Evolutionary conservation across 2,329 filamentous ascomycete genomes (phyloP).

Genomic region (Colletotrichum scovillei): DNA sequence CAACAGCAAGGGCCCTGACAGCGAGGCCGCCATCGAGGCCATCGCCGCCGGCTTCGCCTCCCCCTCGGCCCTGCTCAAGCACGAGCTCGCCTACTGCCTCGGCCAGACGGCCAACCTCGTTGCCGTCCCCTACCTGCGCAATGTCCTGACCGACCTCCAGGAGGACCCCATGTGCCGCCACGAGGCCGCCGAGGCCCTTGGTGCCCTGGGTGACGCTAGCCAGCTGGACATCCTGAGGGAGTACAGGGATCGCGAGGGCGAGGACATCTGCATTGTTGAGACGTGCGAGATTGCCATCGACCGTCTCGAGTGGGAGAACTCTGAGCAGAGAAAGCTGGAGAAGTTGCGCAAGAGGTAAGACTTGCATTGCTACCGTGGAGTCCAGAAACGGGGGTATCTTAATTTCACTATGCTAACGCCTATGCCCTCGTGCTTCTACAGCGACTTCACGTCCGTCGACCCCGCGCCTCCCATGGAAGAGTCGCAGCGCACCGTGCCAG

Average conservation of each 20-base stretch:
- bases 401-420: constrained; percentile 27
- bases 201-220: constrained; percentile 80
- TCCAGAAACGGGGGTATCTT: constrained; percentile 2
- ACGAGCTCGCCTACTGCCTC: constrained; percentile 96
- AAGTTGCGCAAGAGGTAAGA: constrained; percentile 83
- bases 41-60: constrained; percentile 90
- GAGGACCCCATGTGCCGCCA: constrained; percentile 97
- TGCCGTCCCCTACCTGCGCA: constrained; percentile 77
- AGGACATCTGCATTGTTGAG: constrained; percentile 86
- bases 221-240: constrained; percentile 80
- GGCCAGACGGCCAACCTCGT: constrained; percentile 87
- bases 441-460: constrained; percentile 95
- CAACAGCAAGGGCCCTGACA: constrained; percentile 71
- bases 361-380: neutral
- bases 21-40: constrained; percentile 72
- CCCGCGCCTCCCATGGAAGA: constrained; percentile 90
- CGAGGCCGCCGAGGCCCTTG: constrained; percentile 94
- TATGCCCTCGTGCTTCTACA: constrained; percentile 52
- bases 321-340: constrained; percentile 76
- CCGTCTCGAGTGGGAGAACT: constrained; percentile 93
- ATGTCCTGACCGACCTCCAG: constrained; percentile 79
- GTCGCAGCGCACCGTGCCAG: constrained; percentile 74
- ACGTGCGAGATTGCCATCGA: constrained; percentile 98
- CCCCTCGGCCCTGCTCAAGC: constrained; percentile 90
- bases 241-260: constrained; percentile 79